phyloP scores from a whole-genome alignment of 2,329 filamentous ascomycete genomes.

The Exophiala alcalophila region DNA sequence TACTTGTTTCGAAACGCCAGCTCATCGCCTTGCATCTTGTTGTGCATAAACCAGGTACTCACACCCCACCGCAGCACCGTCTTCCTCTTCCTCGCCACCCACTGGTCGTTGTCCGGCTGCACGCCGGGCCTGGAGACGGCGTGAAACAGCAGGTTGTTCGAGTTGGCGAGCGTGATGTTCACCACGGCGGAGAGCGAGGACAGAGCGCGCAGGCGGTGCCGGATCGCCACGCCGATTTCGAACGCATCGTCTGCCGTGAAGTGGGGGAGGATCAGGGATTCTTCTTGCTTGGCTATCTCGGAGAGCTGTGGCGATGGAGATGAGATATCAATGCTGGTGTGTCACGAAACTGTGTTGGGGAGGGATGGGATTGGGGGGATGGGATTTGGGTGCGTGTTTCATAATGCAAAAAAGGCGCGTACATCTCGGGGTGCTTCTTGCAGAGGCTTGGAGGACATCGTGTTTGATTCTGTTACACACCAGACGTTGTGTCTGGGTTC shows the following conservation, averaged over 20 bases:
- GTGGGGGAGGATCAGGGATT: conserved; percentile 33
- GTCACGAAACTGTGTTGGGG: no score
- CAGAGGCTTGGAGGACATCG: conserved; percentile 11
- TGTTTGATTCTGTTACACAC: no score
- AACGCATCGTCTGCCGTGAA: conserved; percentile 43
- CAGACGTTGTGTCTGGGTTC: no score
- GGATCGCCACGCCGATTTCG: conserved; percentile 39
- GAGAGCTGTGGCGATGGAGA: conserved; percentile 15
- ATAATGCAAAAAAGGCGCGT: conserved; percentile 9
- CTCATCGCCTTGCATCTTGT: conserved; percentile 65
- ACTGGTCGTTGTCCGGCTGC: conserved; percentile 67
- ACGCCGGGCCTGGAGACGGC: conserved; percentile 64
- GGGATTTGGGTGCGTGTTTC: no score
- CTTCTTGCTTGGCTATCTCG: conserved; percentile 23
- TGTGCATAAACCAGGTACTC: conserved; percentile 68
- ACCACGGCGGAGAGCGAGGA: conserved; percentile 39
- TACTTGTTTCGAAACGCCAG: conserved; percentile 62
- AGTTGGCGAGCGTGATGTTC: conserved; percentile 39
- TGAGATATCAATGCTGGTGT: no score
- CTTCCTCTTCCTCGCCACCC: conserved; percentile 68
- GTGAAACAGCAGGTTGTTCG: conserved; percentile 66
- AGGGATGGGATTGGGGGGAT: no score
- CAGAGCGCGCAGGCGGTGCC: conserved; percentile 38
- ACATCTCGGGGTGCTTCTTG: conserved; percentile 27
- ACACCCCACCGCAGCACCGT: conserved; percentile 69